Evolutionary conservation across 192 early-diverging fungal species (phyloP).

Genomic region (Fimicolochytrium jonesii): DNA sequence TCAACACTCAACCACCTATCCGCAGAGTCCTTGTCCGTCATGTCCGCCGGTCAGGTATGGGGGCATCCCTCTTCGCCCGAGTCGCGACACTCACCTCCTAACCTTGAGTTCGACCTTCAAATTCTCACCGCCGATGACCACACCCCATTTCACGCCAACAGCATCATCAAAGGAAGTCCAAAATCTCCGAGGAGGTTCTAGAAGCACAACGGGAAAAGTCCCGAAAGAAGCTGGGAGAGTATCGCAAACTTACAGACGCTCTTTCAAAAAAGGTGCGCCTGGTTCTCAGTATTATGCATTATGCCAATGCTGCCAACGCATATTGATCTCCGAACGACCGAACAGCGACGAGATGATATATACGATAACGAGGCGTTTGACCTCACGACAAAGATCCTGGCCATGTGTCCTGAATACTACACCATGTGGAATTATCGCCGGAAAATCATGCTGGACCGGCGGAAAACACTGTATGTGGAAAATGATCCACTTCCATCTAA

Average conservation of each 20-base stretch:
- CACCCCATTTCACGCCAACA: not conserved
- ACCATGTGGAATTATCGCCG: slow-evolving; percentile 93
- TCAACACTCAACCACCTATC: too few species aligned
- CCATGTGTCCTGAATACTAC: slow-evolving; percentile 87
- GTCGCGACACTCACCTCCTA: too few species aligned
- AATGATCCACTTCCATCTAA: too few species aligned
- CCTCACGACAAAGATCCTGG: slow-evolving; percentile 67
- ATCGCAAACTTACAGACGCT: slow-evolving; percentile 7
- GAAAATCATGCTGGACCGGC: slow-evolving; percentile 49
- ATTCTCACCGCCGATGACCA: too few species aligned
- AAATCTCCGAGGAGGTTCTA: slow-evolving; percentile 14
- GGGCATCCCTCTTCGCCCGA: too few species aligned
- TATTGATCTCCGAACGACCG: too few species aligned
- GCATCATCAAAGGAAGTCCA: slow-evolving; percentile 33
- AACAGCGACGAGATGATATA: not conserved
- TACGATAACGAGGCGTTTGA: slow-evolving; percentile 49
- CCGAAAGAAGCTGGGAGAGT: slow-evolving; percentile 24
- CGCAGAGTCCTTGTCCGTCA: too few species aligned
- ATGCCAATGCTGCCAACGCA: too few species aligned
- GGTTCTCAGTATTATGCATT: too few species aligned
- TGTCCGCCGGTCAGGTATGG: too few species aligned
- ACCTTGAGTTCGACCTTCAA: too few species aligned
- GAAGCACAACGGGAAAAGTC: slow-evolving; percentile 28
- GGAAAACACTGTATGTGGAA: not conserved
- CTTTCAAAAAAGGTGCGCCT: slow-evolving; percentile 27